A percentile compares a stretch with the other conserved stretches of the same genome.
phyloP scores from a whole-genome alignment of 208 protist genomes.

The Borovskyia barvae region DNA sequence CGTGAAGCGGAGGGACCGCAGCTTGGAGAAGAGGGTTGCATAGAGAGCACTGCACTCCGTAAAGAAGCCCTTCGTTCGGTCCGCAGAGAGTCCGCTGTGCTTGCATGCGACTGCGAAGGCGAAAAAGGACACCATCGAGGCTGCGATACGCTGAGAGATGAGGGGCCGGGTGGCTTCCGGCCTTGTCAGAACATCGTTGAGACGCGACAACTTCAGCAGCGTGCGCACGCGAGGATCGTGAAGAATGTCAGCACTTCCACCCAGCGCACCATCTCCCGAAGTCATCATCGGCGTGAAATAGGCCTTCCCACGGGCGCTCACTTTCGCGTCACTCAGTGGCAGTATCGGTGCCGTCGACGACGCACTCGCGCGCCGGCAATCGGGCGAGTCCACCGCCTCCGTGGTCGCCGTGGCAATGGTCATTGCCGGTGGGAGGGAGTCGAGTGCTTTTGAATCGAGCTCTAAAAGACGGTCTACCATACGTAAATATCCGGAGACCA shows the following conservation, averaged over 20 bases:
- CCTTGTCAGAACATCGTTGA: constrained; percentile 37
- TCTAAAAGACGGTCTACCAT: constrained; percentile 33
- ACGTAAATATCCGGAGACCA: constrained; percentile 23
- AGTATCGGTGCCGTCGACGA: background rate
- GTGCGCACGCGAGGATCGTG: constrained; percentile 54
- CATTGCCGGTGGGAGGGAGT: constrained; percentile 17
- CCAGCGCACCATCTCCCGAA: background rate
- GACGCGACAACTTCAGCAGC: constrained; percentile 60
- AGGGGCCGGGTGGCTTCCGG: constrained; percentile 3
- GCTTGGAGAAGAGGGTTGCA: constrained; percentile 32
- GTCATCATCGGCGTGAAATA: too few relatives aligned
- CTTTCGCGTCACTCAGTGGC: background rate
- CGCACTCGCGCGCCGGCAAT: too few relatives aligned
- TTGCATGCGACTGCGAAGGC: constrained; percentile 64
- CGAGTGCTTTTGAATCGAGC: constrained; percentile 23
- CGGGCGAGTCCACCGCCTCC: too few relatives aligned
- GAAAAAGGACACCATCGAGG: constrained; percentile 60
- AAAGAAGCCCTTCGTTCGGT: constrained; percentile 66
- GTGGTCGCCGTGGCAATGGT: background rate
- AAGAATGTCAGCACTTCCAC: constrained; percentile 15
- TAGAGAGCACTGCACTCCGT: constrained; percentile 63
- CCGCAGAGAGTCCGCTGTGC: constrained; percentile 25
- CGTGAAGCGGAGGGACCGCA: constrained; percentile 45
- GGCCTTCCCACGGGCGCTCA: background rate
- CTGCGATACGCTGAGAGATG: constrained; percentile 41